These are phyloP conservation scores for Heracleum sosnowskyi DNA, from an alignment of 129 eudicot genomes.

Conservation along the genomic window DNA sequence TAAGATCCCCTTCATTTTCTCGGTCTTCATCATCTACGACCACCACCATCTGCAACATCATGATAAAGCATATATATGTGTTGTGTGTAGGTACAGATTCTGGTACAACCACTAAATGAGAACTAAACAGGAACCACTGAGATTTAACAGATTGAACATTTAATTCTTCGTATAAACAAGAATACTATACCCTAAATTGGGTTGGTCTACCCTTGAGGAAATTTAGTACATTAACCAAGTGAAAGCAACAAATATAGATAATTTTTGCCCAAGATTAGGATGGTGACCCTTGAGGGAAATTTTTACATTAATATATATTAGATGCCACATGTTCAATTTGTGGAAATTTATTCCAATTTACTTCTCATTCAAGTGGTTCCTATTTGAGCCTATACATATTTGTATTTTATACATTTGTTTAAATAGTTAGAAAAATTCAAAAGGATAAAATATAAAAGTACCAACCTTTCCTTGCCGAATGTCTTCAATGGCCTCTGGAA, in stretches of 20 bases:
- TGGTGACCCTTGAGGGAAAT: neutral
- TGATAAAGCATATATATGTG: neutral
- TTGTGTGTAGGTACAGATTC: neutral
- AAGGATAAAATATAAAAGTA: constrained; percentile 2
- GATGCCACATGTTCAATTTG: neutral
- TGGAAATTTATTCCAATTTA: neutral
- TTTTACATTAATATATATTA: neutral
- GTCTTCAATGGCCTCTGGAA: constrained; percentile 74
- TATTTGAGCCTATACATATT: neutral
- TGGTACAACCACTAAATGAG: neutral
- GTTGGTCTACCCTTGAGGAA: neutral
- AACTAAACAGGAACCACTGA: neutral
- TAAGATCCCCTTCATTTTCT: constrained; percentile 84
- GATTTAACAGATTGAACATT: neutral
- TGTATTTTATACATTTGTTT: no score
- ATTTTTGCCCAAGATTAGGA: neutral
- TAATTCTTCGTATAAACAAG: neutral
- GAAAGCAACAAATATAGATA: neutral
- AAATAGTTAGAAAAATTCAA: neutral
- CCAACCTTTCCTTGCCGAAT: constrained; percentile 81
- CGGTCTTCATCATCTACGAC: constrained; percentile 81
- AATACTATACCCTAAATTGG: neutral
- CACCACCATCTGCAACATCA: constrained; percentile 51
- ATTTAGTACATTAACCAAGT: neutral
- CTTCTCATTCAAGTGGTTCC: neutral